Conservation (phyloP, 2,329 filamentous ascomycete species). For the Fusarium kyushuense region DNA sequence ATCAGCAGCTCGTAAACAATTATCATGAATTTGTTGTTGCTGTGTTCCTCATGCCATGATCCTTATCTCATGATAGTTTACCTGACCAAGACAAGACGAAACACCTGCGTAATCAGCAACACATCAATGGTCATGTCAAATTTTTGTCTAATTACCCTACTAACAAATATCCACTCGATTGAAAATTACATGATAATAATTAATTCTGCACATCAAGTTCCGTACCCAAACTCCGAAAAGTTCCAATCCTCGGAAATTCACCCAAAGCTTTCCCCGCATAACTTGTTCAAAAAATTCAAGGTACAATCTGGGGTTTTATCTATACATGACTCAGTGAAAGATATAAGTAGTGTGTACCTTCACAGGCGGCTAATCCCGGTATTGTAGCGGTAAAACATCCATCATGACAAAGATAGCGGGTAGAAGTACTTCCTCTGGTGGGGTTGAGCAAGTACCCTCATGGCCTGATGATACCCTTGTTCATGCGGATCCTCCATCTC, state of each 20-base stretch:
- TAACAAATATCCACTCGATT: background rate
- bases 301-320: constrained; percentile 31
- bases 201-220: constrained; percentile 16
- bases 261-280: constrained; percentile 30
- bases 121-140: background rate
- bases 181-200: constrained; percentile 28
- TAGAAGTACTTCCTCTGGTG: constrained; percentile 2
- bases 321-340: constrained; percentile 42
- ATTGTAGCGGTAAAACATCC: accelerated
- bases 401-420: constrained; percentile 36
- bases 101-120: background rate
- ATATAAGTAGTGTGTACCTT: constrained; percentile 2
- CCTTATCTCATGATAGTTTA: constrained; percentile 21
- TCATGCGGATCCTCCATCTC: constrained; percentile 18
- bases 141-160: background rate
- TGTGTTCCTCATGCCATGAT: background rate
- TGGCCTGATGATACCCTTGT: constrained; percentile 30
- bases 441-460: constrained; percentile 7
- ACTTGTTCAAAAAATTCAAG: constrained; percentile 15
- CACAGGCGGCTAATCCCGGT: background rate
- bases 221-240: constrained; percentile 27
- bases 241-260: constrained; percentile 27
- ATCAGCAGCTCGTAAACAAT: too few species aligned
- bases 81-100: background rate
- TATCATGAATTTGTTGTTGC: too few species aligned